Evolutionary conservation across 306 rosid species (phyloP), one percentile per base, ranked within the genome.

Genomic region (Ormosia semicastrata): DNA sequence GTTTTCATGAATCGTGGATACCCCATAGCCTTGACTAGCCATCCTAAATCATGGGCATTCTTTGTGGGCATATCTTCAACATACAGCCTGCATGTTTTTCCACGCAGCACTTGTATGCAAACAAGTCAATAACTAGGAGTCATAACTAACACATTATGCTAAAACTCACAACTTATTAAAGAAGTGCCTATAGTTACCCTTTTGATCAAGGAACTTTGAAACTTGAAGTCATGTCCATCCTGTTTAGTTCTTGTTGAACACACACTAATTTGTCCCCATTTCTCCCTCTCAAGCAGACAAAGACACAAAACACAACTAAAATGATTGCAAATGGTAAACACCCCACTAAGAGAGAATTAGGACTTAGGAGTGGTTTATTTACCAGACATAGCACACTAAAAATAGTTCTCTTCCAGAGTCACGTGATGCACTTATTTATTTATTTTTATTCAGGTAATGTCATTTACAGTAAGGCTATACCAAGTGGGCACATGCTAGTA

Each of bases 1-100:
- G 75, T 39, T 24, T 68, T 43, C 43, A 33, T 50, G 68, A 84
- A 50, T 84, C 40, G 32, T 83, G 66, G 41, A 47, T 8, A 71
- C 41, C 70, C 66, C 18, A 8, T 37, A 15, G 62, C 72, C 64
- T 30, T 15, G 24, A 40, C 24, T 24, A 60, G 58, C 85, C n/a
- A 75, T 56, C 44, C 63, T 32, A 32, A 30, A 77, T 52, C 60
- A 74, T 2, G 46, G 39, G 44, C 8, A 40, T 30, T 83, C 34
- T 60, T 74, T 46, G 60, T 50, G 78, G 73, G 78, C 39, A 66
- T 41, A 18, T 40, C 39, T 39, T 66, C 46, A 46, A 36, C 43
- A 39, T 8, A 18, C 13, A 41, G 17, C 29, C 59, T 79, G 77
- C 60, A 54, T 68, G 15, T 41, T 24, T 33, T 30, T 49, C 57